Base-by-base conservation (phyloP, 352 stramenopile genomes). In the Pythium insidiosum region DNA sequence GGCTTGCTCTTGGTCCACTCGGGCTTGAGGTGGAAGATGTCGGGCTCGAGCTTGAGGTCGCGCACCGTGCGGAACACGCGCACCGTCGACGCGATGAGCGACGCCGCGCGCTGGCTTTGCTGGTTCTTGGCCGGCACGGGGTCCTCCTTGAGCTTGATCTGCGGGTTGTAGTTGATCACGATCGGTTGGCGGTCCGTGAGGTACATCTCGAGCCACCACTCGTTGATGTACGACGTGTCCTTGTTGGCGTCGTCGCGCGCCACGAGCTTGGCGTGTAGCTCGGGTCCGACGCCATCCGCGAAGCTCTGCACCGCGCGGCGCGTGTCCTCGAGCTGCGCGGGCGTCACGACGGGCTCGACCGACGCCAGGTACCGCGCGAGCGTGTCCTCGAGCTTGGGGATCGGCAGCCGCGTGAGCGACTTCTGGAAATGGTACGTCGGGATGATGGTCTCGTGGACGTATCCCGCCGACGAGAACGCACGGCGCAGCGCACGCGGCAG, bases 171-270 rank as follows among this genome's bases (percentile, higher is more conserved):
- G 68, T 96, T 96, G 58, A 95, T 72, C 23, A 81, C 74, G 33
- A 96, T 57, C 37, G 86, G 71, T 54, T 88, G 73, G 18, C 86
- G 84, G 58, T 95, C 83, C 16, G 42, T 71, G 31, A 96, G 52
- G 64, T 96, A 96, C 86, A 95, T 95, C 44, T 96, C 85, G 23
- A 91, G 81, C 86, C 86, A 96, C 81, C 84, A 94, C 50, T 93
- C 69, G 67, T 94, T 94, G 56, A 95, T 95, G 61, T 95, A 96
- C 50, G 75, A 92, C 61, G 86, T 94, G 64, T 95, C 71, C 48
- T 65, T 69, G 60, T 95, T 74, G 30, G 68, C 68, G 5, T 78
- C 71, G 56, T 96, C 85, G 20, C 77, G 66, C 5, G 62, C 75
- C 18, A 94, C 52, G 25, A 96, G 63, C 47, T 79, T 77, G 10